Base-by-base conservation (phyloP, 345 rosid species). In the Cardiospermum halicacabum region DNA sequence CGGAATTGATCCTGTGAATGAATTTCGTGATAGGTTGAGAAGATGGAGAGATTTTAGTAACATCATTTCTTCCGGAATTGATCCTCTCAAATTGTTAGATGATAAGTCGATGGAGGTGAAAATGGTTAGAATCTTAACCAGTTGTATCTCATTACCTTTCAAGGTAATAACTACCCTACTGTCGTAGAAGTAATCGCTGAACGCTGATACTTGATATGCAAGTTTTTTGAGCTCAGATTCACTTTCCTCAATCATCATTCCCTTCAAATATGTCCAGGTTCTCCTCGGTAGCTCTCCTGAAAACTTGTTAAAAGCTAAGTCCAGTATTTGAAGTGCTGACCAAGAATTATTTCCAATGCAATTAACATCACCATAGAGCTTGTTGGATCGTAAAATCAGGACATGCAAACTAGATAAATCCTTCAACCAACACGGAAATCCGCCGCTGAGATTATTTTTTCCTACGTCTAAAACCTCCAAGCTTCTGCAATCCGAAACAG, bases 391-490 rank as follows among this genome's bases (percentile, higher is more conserved):
- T 10, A 82, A 59, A 66, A 77, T 66, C 1, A 80, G 78, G 39
- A 71, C 77, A 1, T 62, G 64, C 62, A 82, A 65, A 57, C 63
- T 74, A 13, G 75, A 66, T 3, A 68, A 36, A 27, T 11, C 56
- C 47, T 66, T 68, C 64, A 79, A 40, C 31, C 62, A 62, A 43
- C 80, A 77, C 32, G 86, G 84, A 64, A 77, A 79, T 4, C 1
- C 18, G 49, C 71, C 82, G 0, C 62, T 48, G 6, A 79, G 72
- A 7, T 45, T 34, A 24, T 79, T 82, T 49, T 77, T 75, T 27
- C 82, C 78, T 0, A 83, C 31, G 68, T 78, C 72, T 45, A 80
- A 50, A 27, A 80, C 72, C 62, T 83, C 78, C 24, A 78, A 25
- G n/a, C 0, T 22, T 5, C 24, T 36, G 70, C 83, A 80, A 7